A percentile compares a stretch with the other conserved stretches of the same genome.
Conservation (phyloP, 1,284 basidiomycete genomes). For the Apiotrichum akiyoshidainum region DNA sequence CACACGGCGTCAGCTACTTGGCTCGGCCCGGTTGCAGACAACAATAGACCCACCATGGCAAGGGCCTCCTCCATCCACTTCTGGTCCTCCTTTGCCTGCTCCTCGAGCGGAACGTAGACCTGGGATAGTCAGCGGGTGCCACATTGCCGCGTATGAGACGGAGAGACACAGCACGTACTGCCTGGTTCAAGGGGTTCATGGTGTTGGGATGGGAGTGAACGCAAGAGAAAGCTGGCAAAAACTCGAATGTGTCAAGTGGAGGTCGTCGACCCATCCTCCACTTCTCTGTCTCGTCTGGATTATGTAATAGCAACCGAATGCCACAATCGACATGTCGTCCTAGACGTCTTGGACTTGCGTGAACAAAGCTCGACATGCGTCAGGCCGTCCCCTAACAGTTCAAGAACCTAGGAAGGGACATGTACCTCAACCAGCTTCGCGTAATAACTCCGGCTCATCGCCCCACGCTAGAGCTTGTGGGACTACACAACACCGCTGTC, state of each 20-base stretch:
- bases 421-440: no score
- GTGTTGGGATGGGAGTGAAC: background rate
- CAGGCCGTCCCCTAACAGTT: no score
- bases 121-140: constrained; percentile 2
- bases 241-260: background rate
- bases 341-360: no score
- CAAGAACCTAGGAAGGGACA: no score
- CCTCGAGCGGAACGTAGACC: constrained; percentile 44
- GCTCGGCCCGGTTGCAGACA: no score
- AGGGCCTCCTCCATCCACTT: constrained; percentile 52
- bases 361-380: no score
- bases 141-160: no score
- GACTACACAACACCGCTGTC: no score
- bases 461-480: no score
- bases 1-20: background rate
- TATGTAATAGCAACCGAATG: background rate
- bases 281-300: no score
- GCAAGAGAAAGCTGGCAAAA: background rate
- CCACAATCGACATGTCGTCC: background rate
- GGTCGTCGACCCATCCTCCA: background rate
- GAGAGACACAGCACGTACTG: constrained; percentile 4
- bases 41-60: constrained; percentile 38
- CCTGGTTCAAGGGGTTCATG: constrained; percentile 16
- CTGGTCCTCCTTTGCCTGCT: constrained; percentile 43
- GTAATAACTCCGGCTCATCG: no score